These are phyloP conservation scores for Pseudonitzschia pungens DNA, from an alignment of 108 stramenopile genomes.

Conservation along the genomic window DNA sequence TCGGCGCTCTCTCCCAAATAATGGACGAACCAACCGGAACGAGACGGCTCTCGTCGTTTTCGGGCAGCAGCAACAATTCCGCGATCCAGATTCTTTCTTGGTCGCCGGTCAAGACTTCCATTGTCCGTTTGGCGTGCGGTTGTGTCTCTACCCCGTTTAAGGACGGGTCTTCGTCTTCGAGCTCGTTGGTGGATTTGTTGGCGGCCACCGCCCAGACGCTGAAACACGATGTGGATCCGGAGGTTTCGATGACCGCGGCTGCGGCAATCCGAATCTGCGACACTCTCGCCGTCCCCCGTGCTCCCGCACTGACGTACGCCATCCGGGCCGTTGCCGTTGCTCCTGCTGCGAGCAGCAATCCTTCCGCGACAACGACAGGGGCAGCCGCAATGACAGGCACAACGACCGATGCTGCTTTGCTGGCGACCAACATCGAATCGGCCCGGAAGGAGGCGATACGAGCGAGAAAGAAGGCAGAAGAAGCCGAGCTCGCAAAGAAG, in stretches of 20 bases:
- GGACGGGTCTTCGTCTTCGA: slow-evolving; percentile 39
- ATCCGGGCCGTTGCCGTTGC: not conserved
- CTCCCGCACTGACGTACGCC: slow-evolving; percentile 38
- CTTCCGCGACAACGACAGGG: not conserved
- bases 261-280: slow-evolving; percentile 36
- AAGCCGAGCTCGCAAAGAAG: slow-evolving; percentile 21
- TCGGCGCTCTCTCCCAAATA: slow-evolving; percentile 9
- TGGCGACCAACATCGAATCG: slow-evolving; percentile 17
- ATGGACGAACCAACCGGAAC: too few species aligned
- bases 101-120: slow-evolving; percentile 13
- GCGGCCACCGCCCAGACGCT: slow-evolving; percentile 6
- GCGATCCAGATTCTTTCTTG: not conserved
- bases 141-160: slow-evolving; percentile 43
- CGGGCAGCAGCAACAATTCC: too few species aligned
- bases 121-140: slow-evolving; percentile 28
- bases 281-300: slow-evolving; percentile 28
- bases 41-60: not conserved
- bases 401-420: slow-evolving; percentile 1
- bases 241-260: slow-evolving; percentile 21
- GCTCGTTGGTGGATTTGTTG: slow-evolving; percentile 18
- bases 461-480: slow-evolving; percentile 11
- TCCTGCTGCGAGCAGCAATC: too few species aligned
- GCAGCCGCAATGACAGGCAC: not conserved
- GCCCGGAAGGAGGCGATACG: slow-evolving; percentile 10
- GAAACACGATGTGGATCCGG: slow-evolving; percentile 15